phyloP scores from a whole-genome alignment of 176 grass and related monocot species.

The Coix lacrymajobi region DNA sequence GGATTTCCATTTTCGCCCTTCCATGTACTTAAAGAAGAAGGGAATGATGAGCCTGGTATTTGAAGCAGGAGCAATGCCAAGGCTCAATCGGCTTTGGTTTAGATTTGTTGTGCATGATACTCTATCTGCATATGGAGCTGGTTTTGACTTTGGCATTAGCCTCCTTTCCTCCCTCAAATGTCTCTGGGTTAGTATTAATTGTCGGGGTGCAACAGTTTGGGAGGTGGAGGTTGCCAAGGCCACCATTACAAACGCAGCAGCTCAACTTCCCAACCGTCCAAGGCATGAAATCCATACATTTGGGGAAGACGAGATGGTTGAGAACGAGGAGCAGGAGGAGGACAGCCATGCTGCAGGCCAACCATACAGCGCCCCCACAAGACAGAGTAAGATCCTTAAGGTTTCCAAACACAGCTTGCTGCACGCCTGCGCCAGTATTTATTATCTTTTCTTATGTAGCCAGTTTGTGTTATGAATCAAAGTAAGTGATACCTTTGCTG shows the following conservation, averaged over 20 bases:
- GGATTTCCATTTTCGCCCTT: constrained; percentile 3
- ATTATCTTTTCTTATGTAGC: not conserved
- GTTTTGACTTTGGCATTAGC: constrained; percentile 29
- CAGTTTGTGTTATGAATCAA: not conserved
- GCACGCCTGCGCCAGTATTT: not conserved
- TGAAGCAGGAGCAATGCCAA: constrained; percentile 26
- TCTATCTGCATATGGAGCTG: not conserved
- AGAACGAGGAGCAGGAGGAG: not conserved
- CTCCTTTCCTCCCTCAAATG: constrained; percentile 22
- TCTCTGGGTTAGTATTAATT: not conserved
- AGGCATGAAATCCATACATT: constrained; percentile 12
- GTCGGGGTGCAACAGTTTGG: not conserved
- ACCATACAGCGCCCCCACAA: not conserved
- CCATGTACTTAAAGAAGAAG: not conserved
- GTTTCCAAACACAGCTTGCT: not conserved
- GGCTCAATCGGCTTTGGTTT: constrained; percentile 4
- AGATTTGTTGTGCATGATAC: not conserved
- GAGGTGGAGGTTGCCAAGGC: constrained; percentile 20
- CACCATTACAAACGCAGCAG: not conserved
- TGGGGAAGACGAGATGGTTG: not conserved
- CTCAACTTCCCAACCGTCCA: not conserved
- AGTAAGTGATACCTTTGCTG: not conserved
- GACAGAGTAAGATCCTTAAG: not conserved
- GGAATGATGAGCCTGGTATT: not conserved
- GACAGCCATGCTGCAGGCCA: not conserved